Evolutionary conservation across 164 flowering plant species (phyloP).

Genomic region (Cinnamomum chago): DNA sequence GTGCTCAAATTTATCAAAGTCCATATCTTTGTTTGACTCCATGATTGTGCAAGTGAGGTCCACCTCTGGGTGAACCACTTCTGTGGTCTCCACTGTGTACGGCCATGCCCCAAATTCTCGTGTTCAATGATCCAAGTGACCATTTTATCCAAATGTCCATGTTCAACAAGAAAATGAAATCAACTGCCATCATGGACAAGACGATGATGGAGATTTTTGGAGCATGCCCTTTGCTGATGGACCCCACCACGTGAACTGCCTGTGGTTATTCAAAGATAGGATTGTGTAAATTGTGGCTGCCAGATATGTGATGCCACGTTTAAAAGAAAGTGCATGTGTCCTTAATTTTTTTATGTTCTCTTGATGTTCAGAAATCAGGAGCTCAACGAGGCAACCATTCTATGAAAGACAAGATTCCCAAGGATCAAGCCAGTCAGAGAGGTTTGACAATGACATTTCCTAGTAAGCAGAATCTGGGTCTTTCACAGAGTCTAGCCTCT

Average conservation of each 20-base stretch:
- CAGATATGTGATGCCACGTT: neutral
- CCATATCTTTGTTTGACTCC: neutral
- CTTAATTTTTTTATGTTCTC: too few relatives aligned
- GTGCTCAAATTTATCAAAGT: neutral
- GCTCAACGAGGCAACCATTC: slow-evolving; percentile 12
- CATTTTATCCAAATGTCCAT: too few relatives aligned
- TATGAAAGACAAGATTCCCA: slow-evolving; percentile 34
- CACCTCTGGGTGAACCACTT: neutral
- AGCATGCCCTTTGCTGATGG: neutral
- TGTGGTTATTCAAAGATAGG: neutral
- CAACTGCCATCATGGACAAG: too few relatives aligned
- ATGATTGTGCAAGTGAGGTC: neutral
- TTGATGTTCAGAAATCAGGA: slow-evolving; percentile 30
- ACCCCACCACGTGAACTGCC: neutral
- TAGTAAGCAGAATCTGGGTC: slow-evolving; percentile 29
- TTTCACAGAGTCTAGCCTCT: slow-evolving; percentile 63
- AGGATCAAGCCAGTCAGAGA: slow-evolving; percentile 33
- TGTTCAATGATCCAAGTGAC: too few relatives aligned
- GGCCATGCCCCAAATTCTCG: neutral
- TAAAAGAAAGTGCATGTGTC: neutral
- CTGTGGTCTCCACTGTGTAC: neutral
- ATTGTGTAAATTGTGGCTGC: neutral
- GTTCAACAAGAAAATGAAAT: too few relatives aligned
- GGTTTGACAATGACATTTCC: slow-evolving; percentile 19
- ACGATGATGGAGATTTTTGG: neutral